A percentile compares a stretch with the other conserved stretches of the same genome.
These are phyloP conservation scores for Hypoxylon fragiforme DNA, from an alignment of 495 filamentous ascomycete species.

Conservation along the genomic window DNA sequence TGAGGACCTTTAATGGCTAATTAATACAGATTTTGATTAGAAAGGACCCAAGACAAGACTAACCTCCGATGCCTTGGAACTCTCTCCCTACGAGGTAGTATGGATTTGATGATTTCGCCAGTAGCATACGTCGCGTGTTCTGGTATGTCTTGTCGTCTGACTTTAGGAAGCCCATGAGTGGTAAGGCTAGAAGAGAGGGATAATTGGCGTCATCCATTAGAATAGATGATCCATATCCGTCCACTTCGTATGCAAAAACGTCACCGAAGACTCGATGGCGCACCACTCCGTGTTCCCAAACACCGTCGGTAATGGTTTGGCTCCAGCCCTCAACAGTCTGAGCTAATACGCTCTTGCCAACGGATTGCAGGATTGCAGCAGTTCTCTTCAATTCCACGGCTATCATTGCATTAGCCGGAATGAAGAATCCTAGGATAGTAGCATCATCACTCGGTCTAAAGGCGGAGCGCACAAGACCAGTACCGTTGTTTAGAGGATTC, in stretches of 20 bases:
- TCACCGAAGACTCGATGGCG: constrained; percentile 77
- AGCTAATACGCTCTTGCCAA: constrained; percentile 55
- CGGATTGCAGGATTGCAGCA: constrained; percentile 65
- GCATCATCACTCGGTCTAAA: constrained; percentile 98
- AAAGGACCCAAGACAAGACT: constrained; percentile 19
- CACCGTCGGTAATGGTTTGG: constrained; percentile 68
- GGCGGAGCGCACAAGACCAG: constrained; percentile 84
- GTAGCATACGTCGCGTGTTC: constrained; percentile 91
- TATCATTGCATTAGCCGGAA: constrained; percentile 96
- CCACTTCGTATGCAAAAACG: constrained; percentile 96
- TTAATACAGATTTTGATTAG: neutral
- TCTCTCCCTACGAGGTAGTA: constrained; percentile 81
- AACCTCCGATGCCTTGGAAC: constrained; percentile 87
- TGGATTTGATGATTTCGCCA: constrained; percentile 77
- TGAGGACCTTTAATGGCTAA: constrained; percentile 53
- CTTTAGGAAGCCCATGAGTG: constrained; percentile 81
- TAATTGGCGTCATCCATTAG: constrained; percentile 99
- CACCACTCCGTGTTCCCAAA: constrained; percentile 92
- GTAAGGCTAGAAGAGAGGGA: constrained; percentile 84
- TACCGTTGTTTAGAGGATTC: constrained; percentile 84
- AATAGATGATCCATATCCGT: constrained; percentile 88
- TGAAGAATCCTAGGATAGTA: constrained; percentile 94
- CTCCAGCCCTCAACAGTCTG: constrained; percentile 63
- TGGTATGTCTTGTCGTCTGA: constrained; percentile 70
- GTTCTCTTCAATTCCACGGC: constrained; percentile 83